These are phyloP conservation scores for Colletotrichum australisinense DNA, from an alignment of 2,329 filamentous ascomycete species.

Conservation along the genomic window DNA sequence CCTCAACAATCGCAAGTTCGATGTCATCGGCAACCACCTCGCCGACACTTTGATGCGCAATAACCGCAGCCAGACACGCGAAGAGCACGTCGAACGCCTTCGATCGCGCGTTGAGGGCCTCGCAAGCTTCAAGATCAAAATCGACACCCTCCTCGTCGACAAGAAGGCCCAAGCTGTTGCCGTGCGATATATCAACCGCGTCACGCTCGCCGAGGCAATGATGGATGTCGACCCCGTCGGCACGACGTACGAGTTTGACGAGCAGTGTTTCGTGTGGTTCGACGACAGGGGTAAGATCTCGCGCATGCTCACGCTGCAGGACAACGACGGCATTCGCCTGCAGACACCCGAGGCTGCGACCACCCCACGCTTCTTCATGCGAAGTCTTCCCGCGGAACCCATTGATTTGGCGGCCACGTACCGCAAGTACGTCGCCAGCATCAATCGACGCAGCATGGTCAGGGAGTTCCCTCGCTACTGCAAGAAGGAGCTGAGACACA, in stretches of 20 bases:
- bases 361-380: slow-evolving; percentile 23
- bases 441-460: slow-evolving; percentile 44
- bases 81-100: slow-evolving; percentile 28
- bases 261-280: slow-evolving; percentile 35
- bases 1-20: slow-evolving; percentile 26
- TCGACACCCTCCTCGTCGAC: slow-evolving; percentile 29
- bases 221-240: background rate
- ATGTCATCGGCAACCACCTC: slow-evolving; percentile 27
- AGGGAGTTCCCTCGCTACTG: slow-evolving; percentile 41
- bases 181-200: slow-evolving; percentile 26
- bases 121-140: slow-evolving; percentile 21
- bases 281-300: slow-evolving; percentile 28
- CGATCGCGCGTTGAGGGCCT: slow-evolving; percentile 10
- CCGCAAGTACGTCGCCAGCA: slow-evolving; percentile 44
- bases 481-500: slow-evolving; percentile 44
- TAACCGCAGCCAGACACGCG: slow-evolving; percentile 20
- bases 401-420: slow-evolving; percentile 37
- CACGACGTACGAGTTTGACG: slow-evolving; percentile 24
- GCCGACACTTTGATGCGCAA: slow-evolving; percentile 25
- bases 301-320: slow-evolving; percentile 28
- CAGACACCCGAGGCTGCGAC: slow-evolving; percentile 14
- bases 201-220: slow-evolving; percentile 7
- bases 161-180: slow-evolving; percentile 22
- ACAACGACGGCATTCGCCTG: slow-evolving; percentile 29
- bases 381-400: slow-evolving; percentile 7